Percentiles rank a stretch among this genome's conserved stretches.
Conservation (phyloP, 805 yeast species). For the Starmerella tilneyi region DNA sequence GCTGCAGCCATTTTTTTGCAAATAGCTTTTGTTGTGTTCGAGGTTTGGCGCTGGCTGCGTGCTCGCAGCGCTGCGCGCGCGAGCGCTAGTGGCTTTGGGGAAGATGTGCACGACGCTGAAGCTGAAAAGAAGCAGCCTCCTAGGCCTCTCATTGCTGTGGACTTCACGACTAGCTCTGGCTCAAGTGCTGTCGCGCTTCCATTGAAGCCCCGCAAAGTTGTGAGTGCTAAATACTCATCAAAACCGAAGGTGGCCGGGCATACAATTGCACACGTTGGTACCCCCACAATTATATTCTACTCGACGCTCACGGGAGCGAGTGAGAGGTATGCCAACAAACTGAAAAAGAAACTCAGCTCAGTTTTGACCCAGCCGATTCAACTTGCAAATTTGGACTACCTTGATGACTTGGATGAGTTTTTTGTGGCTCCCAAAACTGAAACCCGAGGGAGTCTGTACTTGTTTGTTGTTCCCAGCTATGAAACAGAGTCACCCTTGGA, state of each 20-base stretch:
- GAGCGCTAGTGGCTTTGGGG: not conserved
- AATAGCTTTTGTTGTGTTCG: not conserved
- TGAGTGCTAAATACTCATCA: conserved; percentile 4
- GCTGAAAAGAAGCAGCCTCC: not conserved
- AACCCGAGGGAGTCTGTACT: conserved; percentile 36
- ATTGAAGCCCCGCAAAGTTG: conserved; percentile 14
- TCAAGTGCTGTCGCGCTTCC: not conserved
- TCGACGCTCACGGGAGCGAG: conserved; percentile 82
- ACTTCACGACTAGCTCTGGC: conserved; percentile 14
- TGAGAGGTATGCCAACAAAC: conserved; percentile 50
- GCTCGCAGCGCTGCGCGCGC: not conserved
- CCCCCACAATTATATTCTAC: conserved; percentile 43
- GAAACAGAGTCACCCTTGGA: conserved; percentile 90
- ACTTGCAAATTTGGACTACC: conserved; percentile 62
- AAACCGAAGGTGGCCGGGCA: not conserved
- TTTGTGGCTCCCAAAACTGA: conserved; percentile 51
- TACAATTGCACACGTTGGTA: conserved; percentile 4
- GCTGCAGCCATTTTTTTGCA: conserved; percentile 5
- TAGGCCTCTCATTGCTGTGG: conserved; percentile 16
- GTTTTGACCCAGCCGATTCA: conserved; percentile 37
- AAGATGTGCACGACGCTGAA: not conserved
- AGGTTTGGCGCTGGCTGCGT: not conserved
- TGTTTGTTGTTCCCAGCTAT: conserved; percentile 76
- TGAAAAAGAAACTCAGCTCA: conserved; percentile 34
- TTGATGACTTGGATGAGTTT: conserved; percentile 74